Evolutionary conservation across 345 rosid species (phyloP), one percentile per base, ranked within the genome.

Genomic region (Tarenaya hassleriana): DNA sequence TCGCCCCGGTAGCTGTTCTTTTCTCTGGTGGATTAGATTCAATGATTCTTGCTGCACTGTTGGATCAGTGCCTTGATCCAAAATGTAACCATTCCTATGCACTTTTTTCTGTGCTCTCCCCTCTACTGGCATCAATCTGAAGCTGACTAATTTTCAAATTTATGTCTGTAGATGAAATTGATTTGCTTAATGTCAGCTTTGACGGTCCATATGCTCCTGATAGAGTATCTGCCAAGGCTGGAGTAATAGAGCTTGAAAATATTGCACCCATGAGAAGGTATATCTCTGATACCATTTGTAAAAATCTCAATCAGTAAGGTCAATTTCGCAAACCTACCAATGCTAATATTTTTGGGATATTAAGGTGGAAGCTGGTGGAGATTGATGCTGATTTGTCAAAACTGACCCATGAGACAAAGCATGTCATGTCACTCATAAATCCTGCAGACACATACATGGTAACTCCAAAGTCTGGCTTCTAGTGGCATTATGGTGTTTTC

Each of bases 1-100:
- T 31, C 56, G 75, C 55, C 46, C 96, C 96, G 0, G 82, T 84
- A 34, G 98, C 96, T 34, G 82, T 92, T 58, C 85, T 92, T 38
- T 88, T 92, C 69, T 92, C 98, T 45, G 96, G 98, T 39, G 98
- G 98, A 58, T 64, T 88, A 55, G 98, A 92, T 73, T 92, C 96
- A 19, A 92, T 84, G 96, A 85, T 92, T 64, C 80, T 92, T 39
- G 90, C 98, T 33, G 95, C 94, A 29, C 58, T 92, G 17, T 71
- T 88, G 69, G 72, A 92, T 62, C 77, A 88, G 50, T 88, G 83
- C 68, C 66, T 92, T 20, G 84, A 84, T 75, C 75, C 82, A 47
- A 67, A 44, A 41, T 84, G 96, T 88, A 76, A 79, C 69, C 35
- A 34, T 41, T 34, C 40, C 9, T 34, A 10, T 8, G 0, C 27